These are phyloP conservation scores for Phaseolus coccineus DNA, from an alignment of 331 rosid species.

Conservation along the genomic window DNA sequence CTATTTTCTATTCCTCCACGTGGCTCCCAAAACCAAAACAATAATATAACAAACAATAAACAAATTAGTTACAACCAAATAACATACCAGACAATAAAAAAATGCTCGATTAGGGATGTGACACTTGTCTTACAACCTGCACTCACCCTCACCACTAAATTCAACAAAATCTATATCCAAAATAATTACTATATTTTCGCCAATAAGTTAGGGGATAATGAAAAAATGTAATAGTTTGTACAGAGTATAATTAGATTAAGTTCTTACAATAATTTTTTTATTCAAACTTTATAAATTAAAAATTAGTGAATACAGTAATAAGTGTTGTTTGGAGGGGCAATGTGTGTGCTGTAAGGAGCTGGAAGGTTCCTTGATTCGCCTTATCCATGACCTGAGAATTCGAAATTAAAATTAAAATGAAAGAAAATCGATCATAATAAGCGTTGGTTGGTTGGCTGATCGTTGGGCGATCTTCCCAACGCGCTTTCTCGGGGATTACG, in stretches of 20 bases:
- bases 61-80: background rate
- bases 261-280: too few relatives aligned
- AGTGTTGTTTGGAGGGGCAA: too few relatives aligned
- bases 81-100: background rate
- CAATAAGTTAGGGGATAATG: background rate
- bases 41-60: background rate
- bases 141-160: slow-evolving; percentile 17
- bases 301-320: too few relatives aligned
- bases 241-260: background rate
- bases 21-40: slow-evolving; percentile 2
- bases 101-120: background rate
- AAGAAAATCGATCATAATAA: background rate
- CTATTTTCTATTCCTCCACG: background rate
- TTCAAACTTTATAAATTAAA: too few relatives aligned
- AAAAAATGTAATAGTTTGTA: too few relatives aligned
- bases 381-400: slow-evolving; percentile 43
- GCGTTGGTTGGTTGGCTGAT: background rate
- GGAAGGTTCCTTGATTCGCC: slow-evolving; percentile 49
- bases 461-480: background rate
- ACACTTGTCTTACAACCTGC: slow-evolving; percentile 42
- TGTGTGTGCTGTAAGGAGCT: slow-evolving; percentile 54
- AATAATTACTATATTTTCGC: background rate
- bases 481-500: background rate
- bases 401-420: background rate
- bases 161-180: background rate